phyloP scores from a whole-genome alignment of 768 basidiomycete genomes.

The Pholiota microspora region DNA sequence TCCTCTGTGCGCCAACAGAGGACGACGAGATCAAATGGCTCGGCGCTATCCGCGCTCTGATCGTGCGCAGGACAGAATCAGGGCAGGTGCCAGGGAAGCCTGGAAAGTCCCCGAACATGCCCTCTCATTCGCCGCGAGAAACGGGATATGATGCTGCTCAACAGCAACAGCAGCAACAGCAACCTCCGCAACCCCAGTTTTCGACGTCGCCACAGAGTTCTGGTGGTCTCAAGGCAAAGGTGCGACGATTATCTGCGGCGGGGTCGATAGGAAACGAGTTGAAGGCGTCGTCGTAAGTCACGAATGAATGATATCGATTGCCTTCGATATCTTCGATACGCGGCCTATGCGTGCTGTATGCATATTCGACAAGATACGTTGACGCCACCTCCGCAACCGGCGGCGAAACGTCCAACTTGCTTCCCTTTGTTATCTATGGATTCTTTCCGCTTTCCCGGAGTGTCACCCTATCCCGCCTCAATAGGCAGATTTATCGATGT shows the following conservation, averaged over 20 bases:
- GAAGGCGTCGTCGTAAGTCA: conserved; percentile 14
- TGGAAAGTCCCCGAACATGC: conserved; percentile 21
- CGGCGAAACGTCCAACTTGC: no score
- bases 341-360: neutral
- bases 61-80: conserved; percentile 64
- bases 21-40: conserved; percentile 99
- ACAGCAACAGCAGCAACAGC: conserved; percentile 4
- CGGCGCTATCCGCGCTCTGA: conserved; percentile 88
- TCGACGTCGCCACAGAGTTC: conserved; percentile 10
- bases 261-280: conserved; percentile 23
- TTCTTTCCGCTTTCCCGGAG: no score
- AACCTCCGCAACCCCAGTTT: neutral
- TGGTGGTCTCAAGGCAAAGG: conserved; percentile 43
- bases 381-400: no score
- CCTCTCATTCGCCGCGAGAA: conserved; percentile 4
- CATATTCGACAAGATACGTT: no score
- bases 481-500: no score
- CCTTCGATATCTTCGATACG: neutral
- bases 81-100: conserved; percentile 49
- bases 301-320: neutral
- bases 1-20: conserved; percentile 92
- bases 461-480: no score
- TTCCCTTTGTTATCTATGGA: no score
- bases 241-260: conserved; percentile 45
- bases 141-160: neutral